Conservation (phyloP, 2,329 filamentous ascomycete genomes). For the Trichophyton mentagrophytes region DNA sequence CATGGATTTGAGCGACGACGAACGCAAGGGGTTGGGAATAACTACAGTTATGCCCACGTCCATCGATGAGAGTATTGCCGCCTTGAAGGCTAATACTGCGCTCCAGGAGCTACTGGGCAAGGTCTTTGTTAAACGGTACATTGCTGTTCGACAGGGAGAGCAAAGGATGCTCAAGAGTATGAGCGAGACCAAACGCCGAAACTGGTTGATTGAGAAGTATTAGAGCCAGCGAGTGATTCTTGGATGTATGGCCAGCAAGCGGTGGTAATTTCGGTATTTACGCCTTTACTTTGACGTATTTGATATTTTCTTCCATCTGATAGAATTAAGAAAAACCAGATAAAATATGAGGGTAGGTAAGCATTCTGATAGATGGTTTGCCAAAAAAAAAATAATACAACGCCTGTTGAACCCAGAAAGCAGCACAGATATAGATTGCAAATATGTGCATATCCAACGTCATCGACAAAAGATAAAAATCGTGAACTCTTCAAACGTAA, state of each 20-base stretch:
- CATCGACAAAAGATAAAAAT: background rate
- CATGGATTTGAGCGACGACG: conserved; percentile 19
- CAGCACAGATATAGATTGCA: background rate
- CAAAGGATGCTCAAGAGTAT: conserved; percentile 22
- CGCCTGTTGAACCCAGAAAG: background rate
- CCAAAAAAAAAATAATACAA: background rate
- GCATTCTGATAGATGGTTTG: background rate
- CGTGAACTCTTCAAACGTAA: background rate
- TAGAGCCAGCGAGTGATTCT: conserved; percentile 11
- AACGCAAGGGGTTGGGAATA: conserved; percentile 26
- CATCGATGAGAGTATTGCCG: conserved; percentile 24
- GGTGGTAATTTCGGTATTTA: background rate
- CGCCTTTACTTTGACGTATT: background rate
- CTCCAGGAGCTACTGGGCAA: conserved; percentile 22
- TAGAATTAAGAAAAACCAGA: too few relatives aligned
- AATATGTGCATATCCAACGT: background rate
- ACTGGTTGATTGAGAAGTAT: conserved; percentile 30
- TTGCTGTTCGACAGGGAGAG: conserved; percentile 26
- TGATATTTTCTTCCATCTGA: background rate
- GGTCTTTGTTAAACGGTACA: conserved; percentile 17
- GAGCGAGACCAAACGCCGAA: conserved; percentile 20
- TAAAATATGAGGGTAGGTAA: background rate
- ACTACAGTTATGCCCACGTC: conserved; percentile 25
- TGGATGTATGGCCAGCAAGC: background rate
- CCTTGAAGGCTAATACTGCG: conserved; percentile 20